Conservation (phyloP, 371 early-diverging fungal genomes). For the Haplosporangium sp. region DNA sequence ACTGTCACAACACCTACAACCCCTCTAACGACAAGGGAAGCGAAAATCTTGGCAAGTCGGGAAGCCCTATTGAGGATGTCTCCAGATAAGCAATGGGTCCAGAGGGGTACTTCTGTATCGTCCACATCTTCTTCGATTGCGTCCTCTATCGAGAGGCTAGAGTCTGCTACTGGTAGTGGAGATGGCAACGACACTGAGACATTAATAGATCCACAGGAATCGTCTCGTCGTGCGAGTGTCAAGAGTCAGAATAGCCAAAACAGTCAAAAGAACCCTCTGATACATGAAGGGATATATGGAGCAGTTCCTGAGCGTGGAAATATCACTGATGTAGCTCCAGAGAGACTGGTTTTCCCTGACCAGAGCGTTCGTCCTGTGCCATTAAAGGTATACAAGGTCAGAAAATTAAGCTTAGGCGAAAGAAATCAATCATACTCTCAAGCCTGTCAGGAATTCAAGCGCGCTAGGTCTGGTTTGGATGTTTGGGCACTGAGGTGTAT, state of each 20-base stretch:
- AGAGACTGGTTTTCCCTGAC: constrained; percentile 39
- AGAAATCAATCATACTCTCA: constrained; percentile 30
- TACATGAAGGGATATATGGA: constrained; percentile 21
- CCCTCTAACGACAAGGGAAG: constrained; percentile 32
- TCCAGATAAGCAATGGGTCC: constrained; percentile 22
- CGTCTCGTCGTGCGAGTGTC: constrained; percentile 9
- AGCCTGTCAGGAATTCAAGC: constrained; percentile 41
- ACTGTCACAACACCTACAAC: constrained; percentile 36
- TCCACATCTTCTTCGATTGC: constrained; percentile 36
- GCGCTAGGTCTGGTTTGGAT: constrained; percentile 42
- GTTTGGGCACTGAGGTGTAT: constrained; percentile 46
- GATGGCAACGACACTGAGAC: constrained; percentile 13
- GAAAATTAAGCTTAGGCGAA: constrained; percentile 39
- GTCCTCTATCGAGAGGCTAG: background rate
- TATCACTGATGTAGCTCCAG: constrained; percentile 12
- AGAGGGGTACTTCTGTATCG: constrained; percentile 27
- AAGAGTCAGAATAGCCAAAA: constrained; percentile 18
- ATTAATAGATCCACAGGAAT: constrained; percentile 3
- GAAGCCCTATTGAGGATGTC: constrained; percentile 31
- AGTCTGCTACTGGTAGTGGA: background rate
- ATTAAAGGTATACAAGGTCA: constrained; percentile 34
- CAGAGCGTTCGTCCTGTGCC: constrained; percentile 45
- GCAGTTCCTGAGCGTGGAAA: constrained; percentile 27
- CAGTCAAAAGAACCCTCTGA: constrained; percentile 13
- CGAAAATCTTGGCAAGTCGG: constrained; percentile 40